Evolutionary conservation across 345 rosid genomes (phyloP), one percentile per base, ranked within the genome.

Genomic region (Brassica cretica): DNA sequence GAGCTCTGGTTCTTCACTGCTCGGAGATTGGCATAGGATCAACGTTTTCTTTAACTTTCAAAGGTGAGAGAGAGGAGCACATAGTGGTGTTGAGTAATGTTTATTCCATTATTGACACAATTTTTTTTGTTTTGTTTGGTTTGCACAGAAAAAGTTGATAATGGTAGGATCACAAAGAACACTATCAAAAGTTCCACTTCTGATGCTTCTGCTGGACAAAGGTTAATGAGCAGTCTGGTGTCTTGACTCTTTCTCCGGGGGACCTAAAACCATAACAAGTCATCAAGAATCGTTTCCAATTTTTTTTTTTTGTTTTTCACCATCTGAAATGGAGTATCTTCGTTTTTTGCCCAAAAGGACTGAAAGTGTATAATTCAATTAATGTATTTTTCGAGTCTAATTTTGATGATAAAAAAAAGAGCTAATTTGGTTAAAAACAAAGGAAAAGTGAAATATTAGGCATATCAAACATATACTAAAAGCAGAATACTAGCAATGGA

Each of bases 1-100:
- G 73, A 84, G 72, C 56, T 86, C 80, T 71, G 82, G 76, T 60
- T 84, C 95, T 33, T 90, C 98, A 41, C 80, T 94, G 80, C 93
- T 94, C 44, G 97, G 92, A 71, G 97, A 94, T 76, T 94, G 98
- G 98, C 98, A 91, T 78, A 84, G 98, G 85, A 92, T 92, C 76
- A 94, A 95, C 67, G 99, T 95, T 21, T 21, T 21, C 24, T 21
- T 21, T 21, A 21, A 98, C 99, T 66, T 74, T 95, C 98, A 65
- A 94, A 92, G 98, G 98, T 90, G 33, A 25, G 64, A 25, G 33
- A 60, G 3, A 25, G 27, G 27, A 25, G 25, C 35, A 39, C 56
- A 56, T 44, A 11, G 44, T 68, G 70, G 41, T 70, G 58, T 64
- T 71, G 19, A 70, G 25, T 24, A 53, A 25, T 71, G 3, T 64